A percentile compares a stretch with the other conserved stretches of the same genome.
Evolutionary conservation across 306 rosid genomes (phyloP).

Genomic region (Gleditsia sinensis): DNA sequence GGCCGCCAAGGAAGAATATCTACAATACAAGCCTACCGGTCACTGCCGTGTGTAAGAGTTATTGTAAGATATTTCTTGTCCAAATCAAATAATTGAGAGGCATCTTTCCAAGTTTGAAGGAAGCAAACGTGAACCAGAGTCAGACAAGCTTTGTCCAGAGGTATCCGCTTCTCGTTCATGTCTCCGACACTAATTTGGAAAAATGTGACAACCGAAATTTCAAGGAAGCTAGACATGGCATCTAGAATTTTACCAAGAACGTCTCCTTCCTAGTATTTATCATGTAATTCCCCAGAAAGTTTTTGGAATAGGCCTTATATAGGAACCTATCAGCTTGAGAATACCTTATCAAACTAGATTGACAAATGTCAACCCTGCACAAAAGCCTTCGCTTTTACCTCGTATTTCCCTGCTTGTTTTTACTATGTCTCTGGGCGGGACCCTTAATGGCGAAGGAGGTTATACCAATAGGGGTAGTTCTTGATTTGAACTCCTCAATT

Average conservation of each 20-base stretch:
- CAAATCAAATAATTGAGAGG: no score
- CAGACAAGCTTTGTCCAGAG: no score
- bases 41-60: no score
- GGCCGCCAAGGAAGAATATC: no score
- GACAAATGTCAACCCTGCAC: not conserved
- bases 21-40: no score
- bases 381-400: not conserved
- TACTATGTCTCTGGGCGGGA: not conserved
- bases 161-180: no score
- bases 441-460: conserved; percentile 13
- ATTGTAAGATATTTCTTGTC: no score
- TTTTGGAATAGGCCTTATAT: not conserved
- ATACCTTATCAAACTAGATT: not conserved
- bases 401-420: not conserved
- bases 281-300: no score
- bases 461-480: conserved; percentile 38
- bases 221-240: not conserved
- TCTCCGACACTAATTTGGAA: not conserved
- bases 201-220: not conserved
- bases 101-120: no score
- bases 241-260: not conserved
- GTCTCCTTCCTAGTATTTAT: not conserved
- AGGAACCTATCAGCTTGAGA: not conserved
- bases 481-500: conserved; percentile 25
- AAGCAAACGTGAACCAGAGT: no score